Percentiles rank a stretch among this genome's conserved stretches.
phyloP scores from a whole-genome alignment of 2,329 filamentous ascomycete species.

The Colletotrichum lupini region DNA sequence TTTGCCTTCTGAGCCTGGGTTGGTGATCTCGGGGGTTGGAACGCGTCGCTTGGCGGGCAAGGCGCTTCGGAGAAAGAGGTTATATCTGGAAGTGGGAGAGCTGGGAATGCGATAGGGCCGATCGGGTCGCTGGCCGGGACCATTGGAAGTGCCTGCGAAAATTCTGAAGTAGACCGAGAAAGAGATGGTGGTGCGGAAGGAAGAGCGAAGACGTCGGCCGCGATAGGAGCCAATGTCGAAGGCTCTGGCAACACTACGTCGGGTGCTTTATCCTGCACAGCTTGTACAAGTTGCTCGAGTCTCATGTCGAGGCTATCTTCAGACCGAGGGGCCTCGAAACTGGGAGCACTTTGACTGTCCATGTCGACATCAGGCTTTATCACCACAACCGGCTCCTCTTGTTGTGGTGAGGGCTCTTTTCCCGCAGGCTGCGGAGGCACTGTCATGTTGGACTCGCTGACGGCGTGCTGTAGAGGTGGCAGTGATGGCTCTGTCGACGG shows the following conservation, averaged over 20 bases:
- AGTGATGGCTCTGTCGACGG: conserved; percentile 12
- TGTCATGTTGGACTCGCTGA: conserved; percentile 8
- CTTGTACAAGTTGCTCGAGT: conserved; percentile 22
- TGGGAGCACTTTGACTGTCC: conserved; percentile 25
- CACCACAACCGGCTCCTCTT: conserved; percentile 38
- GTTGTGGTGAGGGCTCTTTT: conserved; percentile 38
- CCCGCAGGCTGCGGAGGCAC: conserved; percentile 24
- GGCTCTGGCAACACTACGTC: conserved; percentile 11
- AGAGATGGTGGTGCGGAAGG: conserved; percentile 20
- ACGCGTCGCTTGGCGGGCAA: conserved; percentile 57
- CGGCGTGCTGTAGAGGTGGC: not conserved
- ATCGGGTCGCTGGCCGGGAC: conserved; percentile 45
- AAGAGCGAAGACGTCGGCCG: conserved; percentile 3
- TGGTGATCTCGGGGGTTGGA: conserved; percentile 50
- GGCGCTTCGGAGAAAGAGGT: conserved; percentile 49
- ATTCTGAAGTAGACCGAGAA: conserved; percentile 38
- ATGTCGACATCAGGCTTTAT: conserved; percentile 19
- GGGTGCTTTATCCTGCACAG: conserved; percentile 1
- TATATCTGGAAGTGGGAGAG: conserved; percentile 13
- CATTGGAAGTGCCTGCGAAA: conserved; percentile 45
- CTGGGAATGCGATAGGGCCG: conserved; percentile 49
- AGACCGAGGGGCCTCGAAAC: not conserved
- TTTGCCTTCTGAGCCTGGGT: conserved; percentile 58
- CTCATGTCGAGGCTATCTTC: conserved; percentile 18
- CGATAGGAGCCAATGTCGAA: not conserved